Conservation (phyloP, 176 grass and related monocot genomes). For the Triticum turgidum region DNA sequence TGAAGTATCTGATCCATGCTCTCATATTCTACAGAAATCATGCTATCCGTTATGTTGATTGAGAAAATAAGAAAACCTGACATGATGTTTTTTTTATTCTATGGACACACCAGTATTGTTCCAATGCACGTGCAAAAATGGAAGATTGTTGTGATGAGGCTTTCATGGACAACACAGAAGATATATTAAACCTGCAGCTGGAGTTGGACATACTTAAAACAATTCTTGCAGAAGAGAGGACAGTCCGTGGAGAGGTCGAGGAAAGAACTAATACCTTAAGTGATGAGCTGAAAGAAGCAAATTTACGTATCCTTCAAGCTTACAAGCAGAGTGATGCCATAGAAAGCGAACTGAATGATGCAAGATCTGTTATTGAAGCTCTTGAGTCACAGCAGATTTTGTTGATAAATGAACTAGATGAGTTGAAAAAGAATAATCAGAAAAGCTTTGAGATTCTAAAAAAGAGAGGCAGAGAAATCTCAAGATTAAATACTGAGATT, state of each 20-base stretch:
- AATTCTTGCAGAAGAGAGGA: slow-evolving; percentile 76
- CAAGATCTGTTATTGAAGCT: slow-evolving; percentile 82
- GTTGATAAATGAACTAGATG: slow-evolving; percentile 75
- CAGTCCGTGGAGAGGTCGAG: slow-evolving; percentile 41
- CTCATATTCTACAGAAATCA: neutral
- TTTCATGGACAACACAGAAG: slow-evolving; percentile 32
- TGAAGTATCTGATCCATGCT: neutral
- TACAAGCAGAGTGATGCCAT: slow-evolving; percentile 32
- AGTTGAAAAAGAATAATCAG: slow-evolving; percentile 51
- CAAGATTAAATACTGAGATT: slow-evolving; percentile 51
- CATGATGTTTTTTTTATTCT: slow-evolving; percentile 11
- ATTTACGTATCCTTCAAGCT: slow-evolving; percentile 32
- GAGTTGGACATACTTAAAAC: slow-evolving; percentile 82
- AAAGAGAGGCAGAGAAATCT: slow-evolving; percentile 41
- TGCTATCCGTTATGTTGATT: neutral
- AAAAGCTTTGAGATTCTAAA: slow-evolving; percentile 36
- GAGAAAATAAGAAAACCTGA: neutral
- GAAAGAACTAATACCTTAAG: slow-evolving; percentile 38
- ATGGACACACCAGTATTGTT: slow-evolving; percentile 23
- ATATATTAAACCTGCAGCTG: slow-evolving; percentile 64
- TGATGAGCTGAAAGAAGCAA: slow-evolving; percentile 50
- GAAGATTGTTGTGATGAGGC: slow-evolving; percentile 32
- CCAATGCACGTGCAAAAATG: slow-evolving; percentile 16
- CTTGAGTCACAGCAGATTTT: slow-evolving; percentile 72
- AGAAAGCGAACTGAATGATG: slow-evolving; percentile 49